Evolutionary conservation across 2,329 filamentous ascomycete genomes (phyloP).

Genomic region (Claviceps quebecensis): DNA sequence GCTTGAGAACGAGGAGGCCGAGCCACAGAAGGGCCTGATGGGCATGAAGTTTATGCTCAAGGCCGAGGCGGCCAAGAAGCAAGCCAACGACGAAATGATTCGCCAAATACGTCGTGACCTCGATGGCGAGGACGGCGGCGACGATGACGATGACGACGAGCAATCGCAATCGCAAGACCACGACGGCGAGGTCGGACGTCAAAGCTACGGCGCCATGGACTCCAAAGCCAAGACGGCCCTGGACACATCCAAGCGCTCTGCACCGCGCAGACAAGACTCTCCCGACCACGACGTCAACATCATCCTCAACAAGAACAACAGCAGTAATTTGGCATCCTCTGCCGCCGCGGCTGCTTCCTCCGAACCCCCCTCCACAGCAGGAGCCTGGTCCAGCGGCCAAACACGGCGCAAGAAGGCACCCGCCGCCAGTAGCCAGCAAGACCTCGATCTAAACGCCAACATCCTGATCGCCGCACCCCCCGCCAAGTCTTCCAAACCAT

Average conservation of each 20-base stretch:
- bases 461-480: conserved; percentile 14
- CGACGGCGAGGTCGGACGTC: conserved; percentile 48
- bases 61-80: conserved; percentile 64
- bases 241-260: conserved; percentile 14
- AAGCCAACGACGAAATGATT: conserved; percentile 66
- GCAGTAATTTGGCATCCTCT: not conserved
- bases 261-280: conserved; percentile 16
- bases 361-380: conserved; percentile 16
- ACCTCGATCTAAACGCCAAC: conserved; percentile 27
- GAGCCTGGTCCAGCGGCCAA: conserved; percentile 29
- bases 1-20: conserved; percentile 32
- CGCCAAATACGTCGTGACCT: conserved; percentile 58
- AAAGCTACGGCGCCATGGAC: conserved; percentile 44
- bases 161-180: conserved; percentile 24
- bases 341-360: conserved; percentile 7
- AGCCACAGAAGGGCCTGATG: conserved; percentile 53
- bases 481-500: not conserved
- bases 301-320: conserved; percentile 12
- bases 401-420: conserved; percentile 21
- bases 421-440: conserved; percentile 15
- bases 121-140: conserved; percentile 29
- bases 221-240: conserved; percentile 12
- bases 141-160: not conserved
- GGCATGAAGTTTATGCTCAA: conserved; percentile 91
- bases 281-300: conserved; percentile 16